A percentile compares a stretch with the other conserved stretches of the same genome.
phyloP scores from a whole-genome alignment of 2,329 filamentous ascomycete species.

The Fusarium xyrophilum region DNA sequence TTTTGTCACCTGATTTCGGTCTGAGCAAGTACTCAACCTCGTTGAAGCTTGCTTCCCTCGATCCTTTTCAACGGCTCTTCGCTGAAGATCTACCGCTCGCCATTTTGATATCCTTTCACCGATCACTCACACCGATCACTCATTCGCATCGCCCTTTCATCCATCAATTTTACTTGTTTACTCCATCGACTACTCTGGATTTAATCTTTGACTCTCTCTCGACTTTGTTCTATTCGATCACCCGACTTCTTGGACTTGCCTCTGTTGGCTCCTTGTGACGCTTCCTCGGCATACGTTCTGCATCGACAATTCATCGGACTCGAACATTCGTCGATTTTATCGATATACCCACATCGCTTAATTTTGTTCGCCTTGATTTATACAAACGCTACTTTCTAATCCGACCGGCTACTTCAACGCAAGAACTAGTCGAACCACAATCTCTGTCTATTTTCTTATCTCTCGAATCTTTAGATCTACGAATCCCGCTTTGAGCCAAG shows the following conservation, averaged over 20 bases:
- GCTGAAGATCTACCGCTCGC: conserved; percentile 13
- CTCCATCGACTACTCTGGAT: conserved; percentile 30
- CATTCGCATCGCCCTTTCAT: conserved; percentile 35
- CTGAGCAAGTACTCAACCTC: conserved; percentile 8
- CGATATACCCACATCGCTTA: conserved; percentile 39
- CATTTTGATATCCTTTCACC: conserved; percentile 21
- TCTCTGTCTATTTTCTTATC: conserved; percentile 32
- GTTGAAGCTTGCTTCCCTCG: conserved; percentile 30
- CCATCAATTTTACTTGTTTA: conserved; percentile 32
- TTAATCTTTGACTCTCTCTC: conserved; percentile 36
- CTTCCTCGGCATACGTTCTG: conserved; percentile 30
- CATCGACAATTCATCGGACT: conserved; percentile 26
- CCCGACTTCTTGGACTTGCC: conserved; percentile 40
- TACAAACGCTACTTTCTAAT: conserved; percentile 36
- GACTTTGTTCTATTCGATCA: conserved; percentile 23
- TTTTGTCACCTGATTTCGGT: conserved; percentile 28
- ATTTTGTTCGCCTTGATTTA: conserved; percentile 34
- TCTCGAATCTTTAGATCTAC: conserved; percentile 21
- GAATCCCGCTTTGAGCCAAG: conserved; percentile 61
- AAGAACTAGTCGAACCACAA: conserved; percentile 29
- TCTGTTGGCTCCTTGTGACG: conserved; percentile 26
- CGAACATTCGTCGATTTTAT: conserved; percentile 30
- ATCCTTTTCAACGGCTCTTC: conserved; percentile 6
- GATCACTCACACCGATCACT: conserved; percentile 28
- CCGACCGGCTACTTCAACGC: conserved; percentile 21